A percentile compares a stretch with the other conserved stretches of the same genome.
Evolutionary conservation across 768 basidiomycete species (phyloP).

Genomic region (Tricholomella constricta): DNA sequence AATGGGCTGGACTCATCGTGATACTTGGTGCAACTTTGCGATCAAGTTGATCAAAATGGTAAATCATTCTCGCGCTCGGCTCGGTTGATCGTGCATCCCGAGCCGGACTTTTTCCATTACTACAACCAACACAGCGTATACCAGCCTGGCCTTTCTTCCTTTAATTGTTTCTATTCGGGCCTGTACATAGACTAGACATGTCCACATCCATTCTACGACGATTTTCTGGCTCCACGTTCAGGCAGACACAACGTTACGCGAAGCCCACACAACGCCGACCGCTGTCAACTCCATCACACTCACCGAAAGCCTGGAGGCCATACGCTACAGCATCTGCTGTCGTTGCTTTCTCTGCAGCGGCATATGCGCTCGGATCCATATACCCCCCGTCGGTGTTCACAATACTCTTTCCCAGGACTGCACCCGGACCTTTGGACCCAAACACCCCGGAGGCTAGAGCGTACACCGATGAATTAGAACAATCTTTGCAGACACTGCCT

Average conservation of each 20-base stretch:
- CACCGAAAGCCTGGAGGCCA: constrained; percentile 23
- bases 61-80: too few relatives aligned
- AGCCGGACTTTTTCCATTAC: not conserved
- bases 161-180: not conserved
- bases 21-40: too few relatives aligned
- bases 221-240: constrained; percentile 1
- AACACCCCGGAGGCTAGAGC: constrained; percentile 59
- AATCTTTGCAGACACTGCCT: constrained; percentile 63
- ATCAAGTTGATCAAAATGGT: too few relatives aligned
- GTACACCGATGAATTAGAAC: constrained; percentile 64
- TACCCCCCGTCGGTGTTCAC: constrained; percentile 69
- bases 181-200: constrained; percentile 10
- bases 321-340: constrained; percentile 27
- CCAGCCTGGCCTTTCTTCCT: not conserved
- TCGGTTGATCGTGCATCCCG: not conserved
- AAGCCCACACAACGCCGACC: not conserved
- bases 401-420: constrained; percentile 74
- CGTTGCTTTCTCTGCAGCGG: constrained; percentile 36
- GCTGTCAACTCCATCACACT: constrained; percentile 10
- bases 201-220: constrained; percentile 10
- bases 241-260: not conserved
- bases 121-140: not conserved
- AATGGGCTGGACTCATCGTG: too few relatives aligned
- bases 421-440: constrained; percentile 67
- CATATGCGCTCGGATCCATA: constrained; percentile 61